Base-by-base conservation (phyloP, 371 early-diverging fungal species). In the Mucor irregularis region DNA sequence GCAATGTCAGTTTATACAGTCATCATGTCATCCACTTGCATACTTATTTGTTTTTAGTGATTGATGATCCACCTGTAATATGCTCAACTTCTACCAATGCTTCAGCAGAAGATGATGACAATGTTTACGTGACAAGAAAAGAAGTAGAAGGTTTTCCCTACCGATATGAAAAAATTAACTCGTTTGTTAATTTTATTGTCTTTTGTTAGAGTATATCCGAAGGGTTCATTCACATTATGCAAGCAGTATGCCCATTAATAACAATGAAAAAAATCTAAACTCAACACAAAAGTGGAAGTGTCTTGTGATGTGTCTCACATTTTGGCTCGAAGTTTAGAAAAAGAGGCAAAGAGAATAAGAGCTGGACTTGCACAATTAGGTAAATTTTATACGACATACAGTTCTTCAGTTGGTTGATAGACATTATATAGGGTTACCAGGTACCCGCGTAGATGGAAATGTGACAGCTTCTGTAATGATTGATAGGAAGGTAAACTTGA, bases 91-190 rank as follows among this genome's bases (percentile, higher is more conserved):
- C 19, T 11, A 25, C 24, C 22, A 21, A 16, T 24, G 8, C 33
- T 30, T 10, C 19, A 34, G 11, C 46, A 13, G 30, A 37, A 21
- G 0, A 17, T 13, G 29, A n/a, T 31, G 5, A 35, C 22, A 19
- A 4, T 30, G 10, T 26, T 22, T 39, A 47, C 9, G 30, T 53
- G 11, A 52, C 61, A 11, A 49, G 35, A 33, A 40, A 42, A 21
- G 49, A 62, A 8, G 49, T 62, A 16, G 43, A 62, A 62, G 37
- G 63, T 58, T 31, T 2, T 6, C 8, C 4, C 5, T 39, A 29
- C 8, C 22, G 11, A 10, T 33, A 37, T 22, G 17, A 46, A 53
- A 31, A 29, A 2, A 25, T n/a, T 31, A 31, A 22, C 7, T 40
- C 8, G 14, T 35, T 16, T 21, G 33, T 8, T 13, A 34, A 29